Evolutionary conservation across 2,329 filamentous ascomycete genomes (phyloP).

Genomic region (Lizonia empirigonia): DNA sequence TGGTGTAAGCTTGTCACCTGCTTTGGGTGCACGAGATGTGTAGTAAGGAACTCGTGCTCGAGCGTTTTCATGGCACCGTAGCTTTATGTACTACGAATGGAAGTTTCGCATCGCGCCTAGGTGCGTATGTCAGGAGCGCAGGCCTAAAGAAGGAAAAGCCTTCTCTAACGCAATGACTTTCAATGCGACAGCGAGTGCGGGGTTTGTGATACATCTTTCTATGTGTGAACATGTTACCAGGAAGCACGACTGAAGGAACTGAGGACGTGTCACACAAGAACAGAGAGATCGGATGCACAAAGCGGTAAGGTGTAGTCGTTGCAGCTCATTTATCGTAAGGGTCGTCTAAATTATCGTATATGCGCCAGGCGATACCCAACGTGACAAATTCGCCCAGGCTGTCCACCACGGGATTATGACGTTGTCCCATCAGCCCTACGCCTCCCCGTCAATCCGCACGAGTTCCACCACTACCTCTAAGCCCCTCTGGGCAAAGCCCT

Average conservation of each 20-base stretch:
- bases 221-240: no score
- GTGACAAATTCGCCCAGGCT: background rate
- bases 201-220: background rate
- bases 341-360: background rate
- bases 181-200: background rate
- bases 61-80: background rate
- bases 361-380: background rate
- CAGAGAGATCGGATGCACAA: background rate
- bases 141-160: no score
- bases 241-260: background rate
- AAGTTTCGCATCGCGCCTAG: no score
- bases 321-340: background rate
- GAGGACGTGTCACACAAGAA: background rate
- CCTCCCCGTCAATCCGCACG: background rate
- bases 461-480: background rate
- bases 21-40: background rate
- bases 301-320: background rate
- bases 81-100: background rate
- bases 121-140: no score
- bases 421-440: background rate
- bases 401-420: background rate
- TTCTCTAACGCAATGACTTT: no score
- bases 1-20: background rate
- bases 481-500: slow-evolving; percentile 8
- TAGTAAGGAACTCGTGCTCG: background rate